phyloP scores from a whole-genome alignment of 2,329 filamentous ascomycete genomes.

The Aspergillus awamori region DNA sequence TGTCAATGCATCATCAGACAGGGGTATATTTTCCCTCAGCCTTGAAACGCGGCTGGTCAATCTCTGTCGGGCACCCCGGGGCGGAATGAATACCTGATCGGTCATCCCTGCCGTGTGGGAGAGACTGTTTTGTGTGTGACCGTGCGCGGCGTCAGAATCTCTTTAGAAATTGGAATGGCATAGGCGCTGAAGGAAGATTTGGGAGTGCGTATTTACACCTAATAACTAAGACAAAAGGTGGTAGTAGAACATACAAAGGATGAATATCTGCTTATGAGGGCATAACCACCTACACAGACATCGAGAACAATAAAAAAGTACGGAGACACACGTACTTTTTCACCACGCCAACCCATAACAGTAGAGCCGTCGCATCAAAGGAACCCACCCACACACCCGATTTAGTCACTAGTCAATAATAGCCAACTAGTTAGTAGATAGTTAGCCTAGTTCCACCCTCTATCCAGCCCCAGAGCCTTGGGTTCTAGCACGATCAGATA shows the following conservation, averaged over 20 bases:
- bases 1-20: not conserved
- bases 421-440: not conserved
- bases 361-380: not conserved
- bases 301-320: not conserved
- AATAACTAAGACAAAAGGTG: too few relatives aligned
- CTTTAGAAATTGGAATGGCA: too few relatives aligned
- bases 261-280: too few relatives aligned
- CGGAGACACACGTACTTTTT: not conserved
- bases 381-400: not conserved
- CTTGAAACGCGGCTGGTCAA: not conserved
- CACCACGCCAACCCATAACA: not conserved
- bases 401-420: not conserved
- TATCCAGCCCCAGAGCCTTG: not conserved
- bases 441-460: not conserved
- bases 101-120: too few relatives aligned
- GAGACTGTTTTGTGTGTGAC: too few relatives aligned
- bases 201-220: too few relatives aligned
- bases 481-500: slow-evolving; percentile 10
- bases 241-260: too few relatives aligned
- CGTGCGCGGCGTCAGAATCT: too few relatives aligned
- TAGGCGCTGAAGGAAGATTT: too few relatives aligned
- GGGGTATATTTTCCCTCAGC: not conserved
- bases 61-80: not conserved
- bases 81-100: too few relatives aligned
- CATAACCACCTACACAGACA: too few relatives aligned